phyloP scores from a whole-genome alignment of 352 stramenopile species.

The Ophiocytium majus region DNA sequence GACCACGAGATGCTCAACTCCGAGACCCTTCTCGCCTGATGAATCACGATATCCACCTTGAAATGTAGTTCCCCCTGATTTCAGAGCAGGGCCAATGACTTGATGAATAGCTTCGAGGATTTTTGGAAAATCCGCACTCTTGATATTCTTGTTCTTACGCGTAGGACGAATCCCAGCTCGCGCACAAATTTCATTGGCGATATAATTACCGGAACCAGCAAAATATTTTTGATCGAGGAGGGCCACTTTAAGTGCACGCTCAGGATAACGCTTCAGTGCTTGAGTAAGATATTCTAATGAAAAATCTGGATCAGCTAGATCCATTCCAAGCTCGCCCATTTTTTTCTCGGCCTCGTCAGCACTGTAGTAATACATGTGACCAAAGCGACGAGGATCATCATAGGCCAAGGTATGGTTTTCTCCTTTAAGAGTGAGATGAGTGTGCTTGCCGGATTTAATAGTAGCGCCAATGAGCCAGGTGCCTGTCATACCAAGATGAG shows the following conservation, averaged over 20 bases:
- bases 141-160: not conserved
- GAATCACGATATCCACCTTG: conserved; percentile 11
- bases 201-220: not conserved
- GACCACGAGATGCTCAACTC: conserved; percentile 5
- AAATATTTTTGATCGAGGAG: conserved; percentile 9
- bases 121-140: conserved; percentile 1
- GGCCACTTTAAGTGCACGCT: not conserved
- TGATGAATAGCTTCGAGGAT: not conserved
- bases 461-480: not conserved
- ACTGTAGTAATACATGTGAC: not conserved
- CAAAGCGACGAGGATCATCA: conserved; percentile 2
- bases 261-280: not conserved
- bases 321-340: not conserved
- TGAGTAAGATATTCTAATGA: not conserved
- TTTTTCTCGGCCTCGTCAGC: not conserved
- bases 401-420: not conserved
- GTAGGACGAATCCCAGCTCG: conserved; percentile 8
- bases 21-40: not conserved
- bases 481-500: conserved; percentile 4
- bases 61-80: conserved; percentile 6
- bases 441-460: conserved; percentile 13
- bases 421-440: not conserved
- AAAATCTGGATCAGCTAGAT: conserved; percentile 14
- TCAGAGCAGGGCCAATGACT: conserved; percentile 11
- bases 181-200: conserved; percentile 15